Evolutionary conservation across 371 early-diverging fungal species (phyloP), one percentile per base, ranked within the genome.

Genomic region (Nematocida ausubeli): DNA sequence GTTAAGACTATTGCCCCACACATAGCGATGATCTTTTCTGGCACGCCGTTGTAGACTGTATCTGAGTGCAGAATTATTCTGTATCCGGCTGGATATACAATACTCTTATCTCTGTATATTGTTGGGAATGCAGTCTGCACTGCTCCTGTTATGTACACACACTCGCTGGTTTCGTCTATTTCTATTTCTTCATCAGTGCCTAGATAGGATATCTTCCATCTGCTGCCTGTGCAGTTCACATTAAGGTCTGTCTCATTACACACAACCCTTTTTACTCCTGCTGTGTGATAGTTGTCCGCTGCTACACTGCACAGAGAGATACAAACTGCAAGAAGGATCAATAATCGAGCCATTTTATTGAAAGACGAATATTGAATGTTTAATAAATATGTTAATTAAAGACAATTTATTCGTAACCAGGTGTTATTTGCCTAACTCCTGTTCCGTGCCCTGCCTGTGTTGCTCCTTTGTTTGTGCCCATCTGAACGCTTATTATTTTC

Each of bases 401-500:
- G 65, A 24, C 28, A 52, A 24, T 34, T 68, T 68, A 64, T 40
- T 64, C 49, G 35, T 60, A 35, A 16, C 60, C 60, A n/a, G 78
- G 78, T 5, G 78, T 75, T 54, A 75, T 75, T 55, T 75, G 78
- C 32, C 78, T 19, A 3, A 22, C 37, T 28, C 78, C 78, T 55
- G 78, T 66, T 19, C 78, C 78, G n/a, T 55, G 78, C 16, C 78
- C 78, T 22, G 78, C 47, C 52, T 75, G 78, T 0, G 66, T 65
- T 26, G 78, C 65, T 39, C 78, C 78, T 66, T 54, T 75, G 78
- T 75, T 75, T 26, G 51, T 75, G 16, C 78, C 78, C 78, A 75
- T 75, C 39, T 75, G 78, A 52, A 75, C 60, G 57, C 81, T 81
- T 56, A 84, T 52, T 28, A 80, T 80, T 60, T 71, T 68, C 22